Conservation (phyloP, 371 early-diverging fungal species). For the Haplosporangium sp. region DNA sequence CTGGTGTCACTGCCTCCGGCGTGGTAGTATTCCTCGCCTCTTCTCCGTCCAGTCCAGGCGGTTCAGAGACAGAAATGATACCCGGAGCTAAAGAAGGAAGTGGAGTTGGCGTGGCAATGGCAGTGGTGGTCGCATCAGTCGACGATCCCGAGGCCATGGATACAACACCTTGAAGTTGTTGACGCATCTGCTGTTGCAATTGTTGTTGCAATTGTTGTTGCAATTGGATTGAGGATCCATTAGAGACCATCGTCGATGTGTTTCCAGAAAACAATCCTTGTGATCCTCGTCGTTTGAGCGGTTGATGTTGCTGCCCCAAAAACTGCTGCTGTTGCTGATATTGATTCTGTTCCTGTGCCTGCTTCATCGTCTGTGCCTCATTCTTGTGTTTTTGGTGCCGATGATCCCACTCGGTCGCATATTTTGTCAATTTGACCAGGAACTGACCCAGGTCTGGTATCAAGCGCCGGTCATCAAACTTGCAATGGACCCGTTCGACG, state of each 20-base stretch:
- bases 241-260: slow-evolving; percentile 25
- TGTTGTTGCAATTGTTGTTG: neutral
- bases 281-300: slow-evolving; percentile 3
- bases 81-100: neutral
- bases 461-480: slow-evolving; percentile 26
- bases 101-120: too few relatives aligned
- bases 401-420: slow-evolving; percentile 51
- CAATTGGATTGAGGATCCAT: slow-evolving; percentile 5
- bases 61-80: too few relatives aligned
- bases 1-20: neutral
- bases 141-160: slow-evolving; percentile 26
- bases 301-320: slow-evolving; percentile 16
- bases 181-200: neutral
- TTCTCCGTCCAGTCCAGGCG: neutral
- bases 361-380: slow-evolving; percentile 6
- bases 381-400: slow-evolving; percentile 39
- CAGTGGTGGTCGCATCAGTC: neutral
- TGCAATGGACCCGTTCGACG: slow-evolving; percentile 65
- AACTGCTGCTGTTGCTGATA: slow-evolving; percentile 22
- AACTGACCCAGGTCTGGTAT: slow-evolving; percentile 46
- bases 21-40: neutral
- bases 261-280: slow-evolving; percentile 12
- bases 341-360: slow-evolving; percentile 18
- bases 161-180: slow-evolving; percentile 16
- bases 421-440: slow-evolving; percentile 49